Percentiles rank a stretch among this genome's conserved stretches.
Evolutionary conservation across 2,329 filamentous ascomycete genomes (phyloP).

Genomic region (Aspergillus sp.): DNA sequence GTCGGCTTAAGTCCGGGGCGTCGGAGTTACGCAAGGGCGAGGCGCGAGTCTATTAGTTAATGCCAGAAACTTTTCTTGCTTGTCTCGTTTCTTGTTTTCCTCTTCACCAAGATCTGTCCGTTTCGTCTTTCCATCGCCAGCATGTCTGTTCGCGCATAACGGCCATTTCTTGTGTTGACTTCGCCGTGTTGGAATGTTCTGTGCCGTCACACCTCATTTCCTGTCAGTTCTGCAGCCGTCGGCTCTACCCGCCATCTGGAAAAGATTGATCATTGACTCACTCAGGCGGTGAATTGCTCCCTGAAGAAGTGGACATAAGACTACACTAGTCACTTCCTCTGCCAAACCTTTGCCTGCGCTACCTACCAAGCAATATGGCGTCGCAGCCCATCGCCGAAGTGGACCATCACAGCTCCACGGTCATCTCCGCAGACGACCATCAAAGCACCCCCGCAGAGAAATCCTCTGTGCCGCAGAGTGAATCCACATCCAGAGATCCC

Average conservation of each 20-base stretch:
- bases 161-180: neutral
- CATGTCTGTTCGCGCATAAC: neutral
- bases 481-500: neutral
- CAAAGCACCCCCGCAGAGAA: neutral
- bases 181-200: neutral
- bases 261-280: neutral
- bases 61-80: neutral
- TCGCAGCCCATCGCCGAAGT: neutral
- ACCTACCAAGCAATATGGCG: neutral
- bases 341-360: neutral
- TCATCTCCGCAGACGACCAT: neutral
- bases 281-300: no score
- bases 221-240: constrained; percentile 2
- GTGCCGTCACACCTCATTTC: neutral
- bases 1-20: neutral
- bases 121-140: neutral
- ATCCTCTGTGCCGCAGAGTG: neutral
- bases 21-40: neutral
- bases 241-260: constrained; percentile 3
- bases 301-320: no score
- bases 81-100: neutral
- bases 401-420: neutral
- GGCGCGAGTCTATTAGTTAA: neutral
- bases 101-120: neutral
- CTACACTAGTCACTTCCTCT: neutral